Evolutionary conservation across 371 early-diverging fungal species (phyloP), one percentile per base, ranked within the genome.

Genomic region (Mucor circinelloides): DNA sequence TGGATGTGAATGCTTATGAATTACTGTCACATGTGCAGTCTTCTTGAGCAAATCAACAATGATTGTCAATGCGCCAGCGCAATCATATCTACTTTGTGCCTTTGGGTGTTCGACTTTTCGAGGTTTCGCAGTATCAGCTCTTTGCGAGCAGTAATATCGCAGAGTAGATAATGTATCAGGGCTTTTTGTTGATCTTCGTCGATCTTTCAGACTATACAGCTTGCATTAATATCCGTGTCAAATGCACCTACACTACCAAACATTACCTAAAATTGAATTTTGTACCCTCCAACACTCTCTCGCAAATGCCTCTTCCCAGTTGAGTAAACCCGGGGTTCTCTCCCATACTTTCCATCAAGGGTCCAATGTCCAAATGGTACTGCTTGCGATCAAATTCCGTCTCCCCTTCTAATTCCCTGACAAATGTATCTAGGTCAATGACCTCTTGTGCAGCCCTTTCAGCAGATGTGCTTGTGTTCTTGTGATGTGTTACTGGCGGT

Each of bases 131-230:
- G 79, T 83, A 57, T 83, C 83, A 0, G 75, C 70, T 40, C 83
- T 68, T 56, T 83, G 83, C 30, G 83, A 83, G 46, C 83, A 83
- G 34, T 83, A 83, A 36, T 83, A 83, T 54, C 83, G 72, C 34
- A 83, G 62, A 0, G 83, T 83, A 1, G 83, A 80, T 32, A 79
- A 44, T 0, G 80, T 83, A 25, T 80, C 78, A 13, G 83, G 83
- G 17, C 74, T 76, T 48, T 79, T 80, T 31, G 80, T 83, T 2
- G 80, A 80, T 28, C 77, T 72, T 32, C 83, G 70, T n/a, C 79
- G 77, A 70, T 83, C 83, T 59, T 83, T 83, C 19, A 83, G 65
- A 69, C 83, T 83, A 70, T 8, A 15, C 15, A 63, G 28, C 4
- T 48, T 48, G 34, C 21, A 23, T 50, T 34, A 36, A 32, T 65